Evolutionary conservation across 2,329 filamentous ascomycete genomes (phyloP), one percentile per base, ranked within the genome.

Genomic region (Stachybotrys echinatus): DNA sequence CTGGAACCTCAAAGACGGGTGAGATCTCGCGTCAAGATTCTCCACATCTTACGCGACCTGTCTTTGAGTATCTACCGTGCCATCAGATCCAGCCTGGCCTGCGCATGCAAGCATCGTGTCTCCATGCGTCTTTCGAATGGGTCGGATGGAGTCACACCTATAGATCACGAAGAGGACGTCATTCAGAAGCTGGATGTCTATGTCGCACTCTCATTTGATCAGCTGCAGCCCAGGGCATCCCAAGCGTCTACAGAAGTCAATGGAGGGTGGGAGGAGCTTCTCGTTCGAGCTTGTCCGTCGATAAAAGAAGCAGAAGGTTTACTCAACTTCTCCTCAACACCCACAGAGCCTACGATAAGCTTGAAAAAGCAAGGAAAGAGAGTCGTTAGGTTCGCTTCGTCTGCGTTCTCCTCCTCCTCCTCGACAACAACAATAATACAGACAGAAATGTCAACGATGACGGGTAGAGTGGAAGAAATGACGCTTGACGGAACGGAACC

Each of bases 21-120:
- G 1, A 40, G 43, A 17, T 54, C 53, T 2, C 55, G 51, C 1
- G 37, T 50, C 19, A 57, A 49, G 1, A 12, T 54, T 2, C 46
- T 49, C 42, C 55, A 31, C 1, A 22, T 54, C 3, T 7, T 58
- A 1, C 12, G 55, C 14, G 52, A 54, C 2, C 20, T 55, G 0
- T 55, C 50, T 0, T 19, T 50, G 1, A 51, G 55, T 23, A 34
- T 58, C 21, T 54, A 56, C 17, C 39, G 52, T 20, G 55, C 48
- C 1, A 27, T 58, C 0, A 48, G 38, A 5, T 53, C 55, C 0
- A 58, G 55, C 0, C 50, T 58, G 6, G 21, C 18, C 7, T 44
- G 42, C n/a, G n/a, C 42, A 14, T 44, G 42, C 21, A 22, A 14
- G 20, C 42, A 44, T 44, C 18, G 20, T 10, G 5, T 22, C 12